phyloP scores from a whole-genome alignment of 371 early-diverging fungal genomes.

The Dichotomocladium elegans region DNA sequence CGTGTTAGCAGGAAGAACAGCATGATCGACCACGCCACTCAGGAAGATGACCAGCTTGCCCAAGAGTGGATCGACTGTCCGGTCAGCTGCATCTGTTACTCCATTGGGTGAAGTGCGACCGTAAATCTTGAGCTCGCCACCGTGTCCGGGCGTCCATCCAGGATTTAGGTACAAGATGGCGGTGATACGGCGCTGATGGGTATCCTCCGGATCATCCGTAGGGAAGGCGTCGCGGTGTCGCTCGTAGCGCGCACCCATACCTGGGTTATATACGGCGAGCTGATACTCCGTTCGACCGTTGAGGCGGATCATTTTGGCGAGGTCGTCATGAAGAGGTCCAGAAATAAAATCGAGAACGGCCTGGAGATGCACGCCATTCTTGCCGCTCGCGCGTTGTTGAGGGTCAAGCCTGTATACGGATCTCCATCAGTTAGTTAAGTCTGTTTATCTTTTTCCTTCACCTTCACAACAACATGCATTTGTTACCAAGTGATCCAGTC shows the following conservation, averaged over 20 bases:
- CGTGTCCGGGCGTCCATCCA: slow-evolving; percentile 47
- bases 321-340: slow-evolving; percentile 44
- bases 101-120: slow-evolving; percentile 35
- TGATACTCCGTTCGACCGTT: slow-evolving; percentile 58
- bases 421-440: not conserved
- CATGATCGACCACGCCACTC: slow-evolving; percentile 62
- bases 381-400: too few species aligned
- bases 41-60: slow-evolving; percentile 57
- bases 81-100: slow-evolving; percentile 37
- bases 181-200: slow-evolving; percentile 59
- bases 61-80: slow-evolving; percentile 42
- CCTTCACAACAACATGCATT: not conserved
- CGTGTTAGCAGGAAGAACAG: slow-evolving; percentile 48
- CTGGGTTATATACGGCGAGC: slow-evolving; percentile 55
- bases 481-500: slow-evolving; percentile 56
- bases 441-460: too few species aligned
- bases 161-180: slow-evolving; percentile 58
- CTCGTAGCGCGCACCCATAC: slow-evolving; percentile 55
- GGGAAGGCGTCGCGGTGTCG: slow-evolving; percentile 65
- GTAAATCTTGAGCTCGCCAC: slow-evolving; percentile 53
- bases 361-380: slow-evolving; percentile 22
- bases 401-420: slow-evolving; percentile 21
- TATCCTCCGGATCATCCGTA: slow-evolving; percentile 49
- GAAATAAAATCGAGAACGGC: slow-evolving; percentile 28
- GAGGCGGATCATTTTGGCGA: slow-evolving; percentile 44